A percentile compares a stretch with the other conserved stretches of the same genome.
Conservation (phyloP, 805 yeast species). For the Ogataea siamensis region DNA sequence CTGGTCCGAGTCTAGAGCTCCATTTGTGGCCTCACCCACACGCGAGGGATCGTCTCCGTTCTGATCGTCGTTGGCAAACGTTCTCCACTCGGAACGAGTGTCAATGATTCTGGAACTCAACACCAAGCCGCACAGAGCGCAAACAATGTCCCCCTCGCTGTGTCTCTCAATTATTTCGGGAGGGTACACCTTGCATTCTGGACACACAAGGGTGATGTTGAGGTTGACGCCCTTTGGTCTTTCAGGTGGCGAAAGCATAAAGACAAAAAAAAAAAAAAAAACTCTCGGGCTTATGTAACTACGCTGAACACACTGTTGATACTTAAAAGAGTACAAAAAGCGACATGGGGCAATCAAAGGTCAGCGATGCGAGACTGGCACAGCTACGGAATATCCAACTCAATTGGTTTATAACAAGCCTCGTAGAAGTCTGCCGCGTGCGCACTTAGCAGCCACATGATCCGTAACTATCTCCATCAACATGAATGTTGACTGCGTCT, state of each 20-base stretch:
- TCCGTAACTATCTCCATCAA: conserved; percentile 70
- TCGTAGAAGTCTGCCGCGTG: background rate
- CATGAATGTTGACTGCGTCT: conserved; percentile 92
- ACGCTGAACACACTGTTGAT: no score
- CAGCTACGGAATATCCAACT: background rate
- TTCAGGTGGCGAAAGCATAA: conserved; percentile 25
- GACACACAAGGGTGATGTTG: conserved; percentile 87
- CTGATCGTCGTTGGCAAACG: conserved; percentile 96
- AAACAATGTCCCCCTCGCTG: conserved; percentile 97
- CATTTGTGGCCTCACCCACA: conserved; percentile 97
- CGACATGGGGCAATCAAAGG: background rate
- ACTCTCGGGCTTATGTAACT: conserved; percentile 3
- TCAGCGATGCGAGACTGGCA: background rate
- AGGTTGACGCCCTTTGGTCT: conserved; percentile 67
- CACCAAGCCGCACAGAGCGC: conserved; percentile 95
- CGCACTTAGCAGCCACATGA: conserved; percentile 66
- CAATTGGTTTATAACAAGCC: no score
- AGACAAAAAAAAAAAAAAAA: conserved; percentile 8
- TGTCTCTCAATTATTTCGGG: conserved; percentile 94
- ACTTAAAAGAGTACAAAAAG: background rate
- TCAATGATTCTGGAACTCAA: conserved; percentile 90
- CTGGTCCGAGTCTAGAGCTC: conserved; percentile 86
- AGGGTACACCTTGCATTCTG: conserved; percentile 93
- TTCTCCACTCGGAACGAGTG: conserved; percentile 97
- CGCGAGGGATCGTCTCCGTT: conserved; percentile 98